phyloP scores from a whole-genome alignment of 2,329 filamentous ascomycete genomes.

The Fusarium lyarnte region DNA sequence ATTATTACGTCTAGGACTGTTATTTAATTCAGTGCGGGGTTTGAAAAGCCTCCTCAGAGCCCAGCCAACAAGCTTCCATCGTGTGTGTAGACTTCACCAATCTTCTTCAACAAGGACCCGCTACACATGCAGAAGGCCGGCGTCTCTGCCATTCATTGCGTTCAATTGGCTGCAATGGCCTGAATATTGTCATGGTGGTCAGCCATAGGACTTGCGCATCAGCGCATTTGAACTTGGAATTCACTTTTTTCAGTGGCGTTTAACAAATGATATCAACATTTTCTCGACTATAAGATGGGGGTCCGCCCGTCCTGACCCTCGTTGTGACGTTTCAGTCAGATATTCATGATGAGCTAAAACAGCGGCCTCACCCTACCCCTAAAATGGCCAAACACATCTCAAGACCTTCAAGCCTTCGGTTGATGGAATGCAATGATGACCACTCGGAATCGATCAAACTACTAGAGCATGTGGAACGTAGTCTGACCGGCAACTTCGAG shows the following conservation, averaged over 20 bases:
- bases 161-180: not conserved
- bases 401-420: no score
- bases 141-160: no score
- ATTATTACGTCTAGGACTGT: no score
- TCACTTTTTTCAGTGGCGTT: no score
- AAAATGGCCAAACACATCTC: not conserved
- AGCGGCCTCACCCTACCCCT: not conserved
- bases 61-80: not conserved
- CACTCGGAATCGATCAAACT: no score
- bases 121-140: not conserved
- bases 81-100: not conserved
- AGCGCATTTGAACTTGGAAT: not conserved
- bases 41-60: no score
- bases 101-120: not conserved
- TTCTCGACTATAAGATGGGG: no score
- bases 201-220: no score
- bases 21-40: no score
- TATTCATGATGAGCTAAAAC: not conserved
- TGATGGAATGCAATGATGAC: not conserved
- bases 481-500: rapidly evolving
- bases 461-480: no score
- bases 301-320: no score
- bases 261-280: no score
- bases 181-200: rapidly evolving
- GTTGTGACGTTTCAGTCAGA: not conserved